These are phyloP conservation scores for Stachybotrys elegans DNA, from an alignment of 2,329 filamentous ascomycete species.

Conservation along the genomic window DNA sequence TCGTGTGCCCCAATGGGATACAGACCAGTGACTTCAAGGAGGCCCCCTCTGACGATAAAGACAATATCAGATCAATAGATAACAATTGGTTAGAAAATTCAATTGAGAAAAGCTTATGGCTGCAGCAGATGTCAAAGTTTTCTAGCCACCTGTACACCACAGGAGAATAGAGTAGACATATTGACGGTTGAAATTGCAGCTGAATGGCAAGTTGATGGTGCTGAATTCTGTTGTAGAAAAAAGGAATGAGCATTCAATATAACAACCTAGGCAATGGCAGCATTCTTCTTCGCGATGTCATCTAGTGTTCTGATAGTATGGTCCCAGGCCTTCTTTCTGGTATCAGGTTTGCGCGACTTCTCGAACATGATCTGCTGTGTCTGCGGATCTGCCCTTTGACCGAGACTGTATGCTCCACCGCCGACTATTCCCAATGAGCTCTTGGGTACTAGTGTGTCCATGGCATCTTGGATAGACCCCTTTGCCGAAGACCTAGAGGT, in stretches of 20 bases:
- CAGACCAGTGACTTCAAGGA: no score
- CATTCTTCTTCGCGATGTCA: background rate
- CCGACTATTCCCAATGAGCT: constrained; percentile 3
- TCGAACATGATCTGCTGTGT: background rate
- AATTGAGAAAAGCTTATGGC: no score
- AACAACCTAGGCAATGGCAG: background rate
- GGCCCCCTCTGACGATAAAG: no score
- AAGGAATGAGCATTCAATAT: background rate
- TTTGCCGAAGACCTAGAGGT: constrained; percentile 6
- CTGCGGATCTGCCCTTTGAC: background rate
- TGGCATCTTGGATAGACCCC: background rate
- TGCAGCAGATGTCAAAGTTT: no score
- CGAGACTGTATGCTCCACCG: constrained; percentile 6
- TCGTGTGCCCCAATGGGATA: no score
- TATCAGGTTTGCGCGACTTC: background rate
- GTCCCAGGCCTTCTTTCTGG: background rate
- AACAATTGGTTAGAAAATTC: no score
- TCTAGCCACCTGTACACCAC: no score
- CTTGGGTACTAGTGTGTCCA: background rate
- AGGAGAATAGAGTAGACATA: no score
- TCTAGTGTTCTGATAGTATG: background rate
- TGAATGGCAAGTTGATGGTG: background rate
- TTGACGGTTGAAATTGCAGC: background rate
- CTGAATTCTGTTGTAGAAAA: background rate
- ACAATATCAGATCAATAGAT: no score